Conservation (phyloP, 768 basidiomycete genomes). For the Serendipita vermifera region DNA sequence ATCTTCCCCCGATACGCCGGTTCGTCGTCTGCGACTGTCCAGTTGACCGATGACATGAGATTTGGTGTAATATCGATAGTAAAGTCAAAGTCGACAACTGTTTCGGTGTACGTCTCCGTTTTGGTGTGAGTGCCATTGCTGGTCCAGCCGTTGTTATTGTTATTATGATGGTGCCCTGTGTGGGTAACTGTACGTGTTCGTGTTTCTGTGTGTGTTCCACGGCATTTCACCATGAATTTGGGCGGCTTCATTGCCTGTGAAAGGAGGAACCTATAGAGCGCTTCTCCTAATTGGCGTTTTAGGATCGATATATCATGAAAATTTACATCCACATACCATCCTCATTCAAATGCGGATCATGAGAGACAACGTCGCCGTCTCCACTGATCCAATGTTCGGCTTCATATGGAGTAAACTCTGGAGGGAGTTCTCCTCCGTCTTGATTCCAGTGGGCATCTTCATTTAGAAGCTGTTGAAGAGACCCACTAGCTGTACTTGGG, state of each 20-base stretch:
- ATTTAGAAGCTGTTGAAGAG: neutral
- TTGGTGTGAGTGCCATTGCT: slow-evolving; percentile 43
- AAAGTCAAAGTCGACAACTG: slow-evolving; percentile 57
- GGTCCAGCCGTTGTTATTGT: neutral
- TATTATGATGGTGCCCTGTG: neutral
- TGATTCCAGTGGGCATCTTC: neutral
- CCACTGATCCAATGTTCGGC: slow-evolving; percentile 43
- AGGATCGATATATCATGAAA: neutral
- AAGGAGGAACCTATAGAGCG: slow-evolving; percentile 61
- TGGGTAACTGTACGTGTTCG: slow-evolving; percentile 41
- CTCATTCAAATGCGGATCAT: slow-evolving; percentile 54
- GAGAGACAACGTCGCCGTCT: slow-evolving; percentile 46
- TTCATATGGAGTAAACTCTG: slow-evolving; percentile 47
- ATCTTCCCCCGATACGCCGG: slow-evolving; percentile 55
- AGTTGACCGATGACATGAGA: slow-evolving; percentile 34
- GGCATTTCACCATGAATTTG: slow-evolving; percentile 33
- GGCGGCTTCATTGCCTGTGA: slow-evolving; percentile 39
- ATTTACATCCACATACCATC: slow-evolving; percentile 43
- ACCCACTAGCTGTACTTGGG: neutral
- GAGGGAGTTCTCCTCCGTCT: slow-evolving; percentile 36
- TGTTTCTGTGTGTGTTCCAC: slow-evolving; percentile 45
- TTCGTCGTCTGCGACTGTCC: slow-evolving; percentile 48
- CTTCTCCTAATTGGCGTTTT: slow-evolving; percentile 36
- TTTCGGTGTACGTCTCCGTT: slow-evolving; percentile 45
- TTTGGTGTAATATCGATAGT: slow-evolving; percentile 39